Percentiles rank a stretch among this genome's conserved stretches.
Conservation (phyloP, 768 basidiomycete genomes). For the Tulasnella calospora region DNA sequence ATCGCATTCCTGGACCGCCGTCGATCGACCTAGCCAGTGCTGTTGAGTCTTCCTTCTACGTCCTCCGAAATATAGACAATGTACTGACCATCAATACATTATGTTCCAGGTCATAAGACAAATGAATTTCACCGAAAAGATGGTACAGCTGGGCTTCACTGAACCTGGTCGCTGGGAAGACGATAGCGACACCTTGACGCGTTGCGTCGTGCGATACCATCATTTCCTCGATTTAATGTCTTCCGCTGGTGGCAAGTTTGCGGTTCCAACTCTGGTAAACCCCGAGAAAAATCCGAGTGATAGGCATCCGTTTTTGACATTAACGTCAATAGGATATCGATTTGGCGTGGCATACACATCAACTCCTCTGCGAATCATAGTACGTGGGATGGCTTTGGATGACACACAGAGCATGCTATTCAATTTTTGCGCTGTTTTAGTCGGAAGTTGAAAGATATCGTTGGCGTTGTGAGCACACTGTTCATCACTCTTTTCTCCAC, state of each 20-base stretch:
- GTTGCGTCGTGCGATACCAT: slow-evolving; percentile 29
- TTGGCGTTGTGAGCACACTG: not conserved
- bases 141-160: slow-evolving; percentile 27
- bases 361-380: slow-evolving; percentile 46
- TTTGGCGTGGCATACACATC: slow-evolving; percentile 30
- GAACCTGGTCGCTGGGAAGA: slow-evolving; percentile 10
- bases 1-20: not conserved
- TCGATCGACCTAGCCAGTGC: slow-evolving; percentile 26
- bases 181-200: slow-evolving; percentile 13
- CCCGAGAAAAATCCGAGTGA: not conserved
- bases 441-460: not conserved
- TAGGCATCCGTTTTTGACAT: not conserved
- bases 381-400: slow-evolving; percentile 28
- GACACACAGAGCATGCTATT: slow-evolving; percentile 14
- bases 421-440: slow-evolving; percentile 26
- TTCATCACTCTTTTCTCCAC: not conserved
- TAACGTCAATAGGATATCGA: slow-evolving; percentile 25
- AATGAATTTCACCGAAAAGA: slow-evolving; percentile 27
- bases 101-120: slow-evolving; percentile 24
- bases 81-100: not conserved
- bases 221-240: slow-evolving; percentile 29
- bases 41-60: not conserved
- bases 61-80: not conserved
- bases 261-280: slow-evolving; percentile 28
- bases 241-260: slow-evolving; percentile 15